These are phyloP conservation scores for Globisporangium spiculum DNA, from an alignment of 352 stramenopile genomes.

Conservation along the genomic window DNA sequence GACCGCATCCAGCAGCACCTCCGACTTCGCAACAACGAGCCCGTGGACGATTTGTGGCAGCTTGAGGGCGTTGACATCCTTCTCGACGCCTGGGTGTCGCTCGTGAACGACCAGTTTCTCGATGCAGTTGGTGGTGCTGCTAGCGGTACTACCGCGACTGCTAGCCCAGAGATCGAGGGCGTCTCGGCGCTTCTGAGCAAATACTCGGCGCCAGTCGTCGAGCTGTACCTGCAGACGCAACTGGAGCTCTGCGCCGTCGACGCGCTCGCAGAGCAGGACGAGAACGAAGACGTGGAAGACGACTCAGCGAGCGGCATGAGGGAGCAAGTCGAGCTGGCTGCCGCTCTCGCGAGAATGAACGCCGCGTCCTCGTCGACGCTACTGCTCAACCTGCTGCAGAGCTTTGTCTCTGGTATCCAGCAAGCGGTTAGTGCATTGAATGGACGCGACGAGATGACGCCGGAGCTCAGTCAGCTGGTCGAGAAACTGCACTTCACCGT, in stretches of 20 bases:
- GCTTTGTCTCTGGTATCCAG: slow-evolving; percentile 46
- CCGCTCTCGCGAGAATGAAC: slow-evolving; percentile 68
- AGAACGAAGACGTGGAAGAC: slow-evolving; percentile 85
- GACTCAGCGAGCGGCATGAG: slow-evolving; percentile 54
- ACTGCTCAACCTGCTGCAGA: slow-evolving; percentile 60
- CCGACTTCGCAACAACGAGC: slow-evolving; percentile 34
- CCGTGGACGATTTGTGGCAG: slow-evolving; percentile 79
- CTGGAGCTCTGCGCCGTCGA: slow-evolving; percentile 68
- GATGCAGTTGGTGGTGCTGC: slow-evolving; percentile 16
- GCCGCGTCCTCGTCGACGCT: slow-evolving; percentile 44
- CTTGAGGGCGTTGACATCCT: slow-evolving; percentile 78
- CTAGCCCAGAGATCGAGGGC: slow-evolving; percentile 27
- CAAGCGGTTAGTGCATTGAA: slow-evolving; percentile 38
- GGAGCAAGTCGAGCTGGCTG: slow-evolving; percentile 73
- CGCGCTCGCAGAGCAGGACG: slow-evolving; percentile 63
- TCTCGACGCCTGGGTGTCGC: slow-evolving; percentile 76
- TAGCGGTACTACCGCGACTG: slow-evolving; percentile 13
- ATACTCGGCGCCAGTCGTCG: slow-evolving; percentile 58
- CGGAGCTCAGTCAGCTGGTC: slow-evolving; percentile 58
- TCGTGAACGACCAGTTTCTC: slow-evolving; percentile 58
- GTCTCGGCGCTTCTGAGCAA: slow-evolving; percentile 46
- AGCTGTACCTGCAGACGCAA: slow-evolving; percentile 76
- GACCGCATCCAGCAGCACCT: slow-evolving; percentile 63
- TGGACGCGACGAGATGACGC: slow-evolving; percentile 51
- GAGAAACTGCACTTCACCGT: slow-evolving; percentile 82